phyloP scores from a whole-genome alignment of 805 yeast species.

The Teunomyces cretensis region DNA sequence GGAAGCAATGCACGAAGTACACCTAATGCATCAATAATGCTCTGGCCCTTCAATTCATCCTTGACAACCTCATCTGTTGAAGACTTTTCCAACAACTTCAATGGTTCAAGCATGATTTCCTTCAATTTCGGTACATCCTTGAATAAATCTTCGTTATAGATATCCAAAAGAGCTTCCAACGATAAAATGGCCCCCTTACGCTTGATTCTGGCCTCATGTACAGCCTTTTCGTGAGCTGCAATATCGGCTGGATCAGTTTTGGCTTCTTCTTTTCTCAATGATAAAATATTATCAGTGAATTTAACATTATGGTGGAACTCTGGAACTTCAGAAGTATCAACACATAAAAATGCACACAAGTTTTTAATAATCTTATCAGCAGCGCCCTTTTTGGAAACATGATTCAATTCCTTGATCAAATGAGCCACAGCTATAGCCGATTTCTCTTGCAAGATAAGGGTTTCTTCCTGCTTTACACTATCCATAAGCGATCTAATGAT shows the following conservation, averaged over 20 bases:
- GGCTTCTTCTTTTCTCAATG: slow-evolving; percentile 77
- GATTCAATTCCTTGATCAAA: slow-evolving; percentile 59
- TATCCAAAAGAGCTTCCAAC: slow-evolving; percentile 55
- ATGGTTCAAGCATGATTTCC: slow-evolving; percentile 64
- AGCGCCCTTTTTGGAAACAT: slow-evolving; percentile 62
- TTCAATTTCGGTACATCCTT: slow-evolving; percentile 63
- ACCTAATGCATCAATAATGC: slow-evolving; percentile 83
- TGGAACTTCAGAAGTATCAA: slow-evolving; percentile 94
- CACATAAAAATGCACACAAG: slow-evolving; percentile 89
- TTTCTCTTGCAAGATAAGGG: slow-evolving; percentile 62
- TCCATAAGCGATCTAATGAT: slow-evolving; percentile 90
- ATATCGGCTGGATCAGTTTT: slow-evolving; percentile 60
- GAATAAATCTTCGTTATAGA: slow-evolving; percentile 57
- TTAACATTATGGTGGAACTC: slow-evolving; percentile 71
- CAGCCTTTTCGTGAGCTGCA: slow-evolving; percentile 58
- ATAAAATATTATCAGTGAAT: slow-evolving; percentile 57
- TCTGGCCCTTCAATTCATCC: slow-evolving; percentile 64
- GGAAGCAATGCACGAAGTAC: slow-evolving; percentile 74
- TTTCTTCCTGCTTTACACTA: slow-evolving; percentile 75
- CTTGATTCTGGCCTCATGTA: slow-evolving; percentile 74
- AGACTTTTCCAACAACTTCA: slow-evolving; percentile 38
- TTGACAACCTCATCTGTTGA: slow-evolving; percentile 25
- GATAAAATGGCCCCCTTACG: slow-evolving; percentile 81
- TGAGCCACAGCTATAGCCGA: slow-evolving; percentile 68
- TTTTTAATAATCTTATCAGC: slow-evolving; percentile 88